Conservation (phyloP, 192 early-diverging fungal species). For the Coemansia nantahalensis region DNA sequence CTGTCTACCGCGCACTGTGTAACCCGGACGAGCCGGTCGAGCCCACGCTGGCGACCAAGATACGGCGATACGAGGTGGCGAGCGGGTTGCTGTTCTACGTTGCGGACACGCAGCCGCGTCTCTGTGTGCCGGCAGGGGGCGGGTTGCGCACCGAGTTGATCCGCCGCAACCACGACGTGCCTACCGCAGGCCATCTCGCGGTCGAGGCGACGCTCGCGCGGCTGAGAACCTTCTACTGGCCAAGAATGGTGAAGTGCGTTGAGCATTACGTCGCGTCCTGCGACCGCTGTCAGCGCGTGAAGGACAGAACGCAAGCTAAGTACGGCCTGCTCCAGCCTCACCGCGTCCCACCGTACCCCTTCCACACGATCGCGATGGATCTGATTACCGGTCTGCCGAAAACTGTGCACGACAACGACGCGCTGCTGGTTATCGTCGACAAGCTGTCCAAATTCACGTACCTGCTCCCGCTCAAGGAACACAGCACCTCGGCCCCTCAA, state of each 20-base stretch:
- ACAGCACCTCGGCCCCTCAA: background rate
- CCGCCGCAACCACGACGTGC: background rate
- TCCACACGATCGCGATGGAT: slow-evolving; percentile 1
- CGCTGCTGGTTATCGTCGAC: background rate
- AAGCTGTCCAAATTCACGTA: slow-evolving; percentile 3
- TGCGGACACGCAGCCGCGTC: background rate
- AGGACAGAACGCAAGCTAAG: background rate
- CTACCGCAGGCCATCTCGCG: background rate
- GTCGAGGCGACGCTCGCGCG: slow-evolving; percentile 1
- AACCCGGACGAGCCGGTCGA: slow-evolving; percentile 1
- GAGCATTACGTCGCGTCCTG: background rate
- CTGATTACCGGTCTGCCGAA: background rate
- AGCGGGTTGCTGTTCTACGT: background rate
- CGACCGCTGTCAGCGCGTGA: background rate
- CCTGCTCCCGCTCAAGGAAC: background rate
- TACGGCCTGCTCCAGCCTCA: background rate
- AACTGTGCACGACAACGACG: background rate
- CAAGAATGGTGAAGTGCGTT: background rate
- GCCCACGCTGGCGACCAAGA: background rate
- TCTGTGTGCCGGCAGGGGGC: background rate
- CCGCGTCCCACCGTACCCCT: background rate
- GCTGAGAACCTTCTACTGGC: background rate
- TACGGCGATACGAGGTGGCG: background rate
- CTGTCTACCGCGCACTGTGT: background rate
- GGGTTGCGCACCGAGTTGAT: background rate